Evolutionary conservation across 208 protist genomes (phyloP), one percentile per base, ranked within the genome.

Genomic region (Leishmania arabica): DNA sequence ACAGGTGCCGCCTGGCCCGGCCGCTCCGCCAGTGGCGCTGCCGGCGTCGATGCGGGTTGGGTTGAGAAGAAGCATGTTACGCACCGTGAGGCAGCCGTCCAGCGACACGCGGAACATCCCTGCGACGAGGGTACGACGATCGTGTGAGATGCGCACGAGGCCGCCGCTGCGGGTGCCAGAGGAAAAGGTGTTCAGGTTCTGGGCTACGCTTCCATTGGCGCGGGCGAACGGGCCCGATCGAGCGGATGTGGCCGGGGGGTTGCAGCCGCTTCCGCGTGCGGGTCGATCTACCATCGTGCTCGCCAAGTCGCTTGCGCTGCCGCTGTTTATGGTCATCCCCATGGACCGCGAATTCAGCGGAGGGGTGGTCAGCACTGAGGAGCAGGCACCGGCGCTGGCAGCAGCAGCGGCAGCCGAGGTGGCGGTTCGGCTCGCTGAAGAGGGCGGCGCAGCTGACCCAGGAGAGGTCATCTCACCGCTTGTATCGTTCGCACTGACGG

Each of bases 1-100:
- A 51, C 17, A 74, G 37, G 62, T 37, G 6, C 24, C 31, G 11
- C 31, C n/a, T 11, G 60, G 45, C 70, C 27, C 40, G 45, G 15
- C 62, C 17, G 31, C 40, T n/a, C 34, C 42, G n/a, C 58, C 68
- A n/a, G 58, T 58, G n/a, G 60, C 54, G 62, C 45, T 42, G 24
- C 37, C 53, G 21, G 79, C 79, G 74, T 90, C 84, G 73, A 87
- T 88, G 64, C 84, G 83, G 37, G 75, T 82, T 1, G 86, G 77
- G 76, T 97, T 97, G 5, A 97, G 85, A 27, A 95, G 86, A n/a
- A 97, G 87, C 58, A 95, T 75, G 74, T 93, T 97, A 69, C 88
- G 89, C 87, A 97, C 91, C 27, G 93, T 97, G 21, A 94, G 82
- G 77, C 93, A 97, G 17, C 93, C 93, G 2, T 93, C 87, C 1